Evolutionary conservation across 805 yeast genomes (phyloP).

Genomic region (Cyberlindnera meyerae): DNA sequence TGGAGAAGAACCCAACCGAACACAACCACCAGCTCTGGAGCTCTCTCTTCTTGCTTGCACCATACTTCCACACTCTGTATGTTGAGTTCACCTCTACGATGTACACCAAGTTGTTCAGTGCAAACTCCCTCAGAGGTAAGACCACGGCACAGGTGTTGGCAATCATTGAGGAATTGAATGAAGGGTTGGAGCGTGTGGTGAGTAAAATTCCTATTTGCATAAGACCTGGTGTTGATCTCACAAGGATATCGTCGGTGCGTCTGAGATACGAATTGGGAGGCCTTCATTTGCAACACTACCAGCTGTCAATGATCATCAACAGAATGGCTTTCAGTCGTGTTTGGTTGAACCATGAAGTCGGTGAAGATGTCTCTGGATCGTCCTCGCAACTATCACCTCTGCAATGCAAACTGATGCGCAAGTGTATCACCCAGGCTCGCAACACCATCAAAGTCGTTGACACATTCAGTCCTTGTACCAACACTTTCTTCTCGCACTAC

Average conservation of each 20-base stretch:
- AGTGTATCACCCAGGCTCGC: conserved; percentile 21
- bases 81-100: conserved; percentile 13
- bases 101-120: conserved; percentile 19
- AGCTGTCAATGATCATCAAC: conserved; percentile 20
- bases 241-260: conserved; percentile 3
- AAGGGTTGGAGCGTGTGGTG: conserved; percentile 13
- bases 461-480: conserved; percentile 3
- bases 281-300: conserved; percentile 20
- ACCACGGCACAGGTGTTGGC: conserved; percentile 14
- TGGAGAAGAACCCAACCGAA: conserved; percentile 1
- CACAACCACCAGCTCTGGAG: conserved; percentile 4
- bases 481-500: conserved; percentile 13
- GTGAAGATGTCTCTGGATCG: conserved; percentile 1
- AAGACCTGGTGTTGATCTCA: conserved; percentile 12
- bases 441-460: conserved; percentile 10
- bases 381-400: conserved; percentile 7
- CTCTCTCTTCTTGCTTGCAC: conserved; percentile 8
- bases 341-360: conserved; percentile 21
- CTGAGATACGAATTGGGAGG: conserved; percentile 9
- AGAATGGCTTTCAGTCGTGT: conserved; percentile 25
- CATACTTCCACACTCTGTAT: conserved; percentile 8
- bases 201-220: conserved; percentile 8
- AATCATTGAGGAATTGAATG: conserved; percentile 16
- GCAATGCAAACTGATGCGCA: conserved; percentile 17
- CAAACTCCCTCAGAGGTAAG: conserved; percentile 16